Percentiles rank a stretch among this genome's conserved stretches.
These are phyloP conservation scores for Aspergillus baeticus DNA, from an alignment of 495 filamentous ascomycete species.

Conservation along the genomic window DNA sequence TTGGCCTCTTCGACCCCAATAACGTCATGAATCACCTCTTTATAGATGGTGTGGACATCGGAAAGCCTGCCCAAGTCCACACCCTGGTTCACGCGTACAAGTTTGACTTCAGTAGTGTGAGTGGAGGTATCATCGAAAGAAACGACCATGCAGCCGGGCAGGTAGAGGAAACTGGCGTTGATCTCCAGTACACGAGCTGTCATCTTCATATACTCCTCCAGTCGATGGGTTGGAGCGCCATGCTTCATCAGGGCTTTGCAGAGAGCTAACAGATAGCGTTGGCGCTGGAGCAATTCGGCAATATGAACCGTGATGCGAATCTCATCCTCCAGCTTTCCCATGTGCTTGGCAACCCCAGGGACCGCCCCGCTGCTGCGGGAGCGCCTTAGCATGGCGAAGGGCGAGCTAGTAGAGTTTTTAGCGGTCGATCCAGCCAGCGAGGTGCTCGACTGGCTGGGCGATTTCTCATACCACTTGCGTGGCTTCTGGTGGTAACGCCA, in stretches of 20 bases:
- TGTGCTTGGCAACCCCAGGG: constrained; percentile 41
- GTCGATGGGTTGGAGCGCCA: constrained; percentile 73
- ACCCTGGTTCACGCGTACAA: constrained; percentile 73
- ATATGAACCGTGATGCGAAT: constrained; percentile 87
- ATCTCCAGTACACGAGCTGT: constrained; percentile 85
- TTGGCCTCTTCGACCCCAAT: constrained; percentile 85
- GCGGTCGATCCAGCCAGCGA: constrained; percentile 49
- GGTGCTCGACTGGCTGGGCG: constrained; percentile 43
- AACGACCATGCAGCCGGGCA: constrained; percentile 94
- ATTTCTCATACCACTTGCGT: constrained; percentile 66
- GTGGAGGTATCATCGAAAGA: constrained; percentile 88
- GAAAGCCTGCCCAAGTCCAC: constrained; percentile 82
- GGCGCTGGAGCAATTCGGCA: constrained; percentile 76
- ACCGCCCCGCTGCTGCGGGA: constrained; percentile 43
- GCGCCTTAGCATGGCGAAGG: constrained; percentile 43
- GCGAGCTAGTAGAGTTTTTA: constrained; percentile 36
- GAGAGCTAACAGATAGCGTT: constrained; percentile 80
- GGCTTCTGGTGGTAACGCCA: constrained; percentile 37
- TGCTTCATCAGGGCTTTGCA: constrained; percentile 86
- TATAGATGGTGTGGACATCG: constrained; percentile 88
- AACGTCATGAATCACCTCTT: constrained; percentile 86
- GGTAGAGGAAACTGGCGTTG: constrained; percentile 87
- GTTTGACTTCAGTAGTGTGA: constrained; percentile 90
- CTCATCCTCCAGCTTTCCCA: constrained; percentile 58
- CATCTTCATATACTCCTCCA: constrained; percentile 90